phyloP scores from a whole-genome alignment of 2,329 filamentous ascomycete genomes.

The Trichoderma pleuroti region DNA sequence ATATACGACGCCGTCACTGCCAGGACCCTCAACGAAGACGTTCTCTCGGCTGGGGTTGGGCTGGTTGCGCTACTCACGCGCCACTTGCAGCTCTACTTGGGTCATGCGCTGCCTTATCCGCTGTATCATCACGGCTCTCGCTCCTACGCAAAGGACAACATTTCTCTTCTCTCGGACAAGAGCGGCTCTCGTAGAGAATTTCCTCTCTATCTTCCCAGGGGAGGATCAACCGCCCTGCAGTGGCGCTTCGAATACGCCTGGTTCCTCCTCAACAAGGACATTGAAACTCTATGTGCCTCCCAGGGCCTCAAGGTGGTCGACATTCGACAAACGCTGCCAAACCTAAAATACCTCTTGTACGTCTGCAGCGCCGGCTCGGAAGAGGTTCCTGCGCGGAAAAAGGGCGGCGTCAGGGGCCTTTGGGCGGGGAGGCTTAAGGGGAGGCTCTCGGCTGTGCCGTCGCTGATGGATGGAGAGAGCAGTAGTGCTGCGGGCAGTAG shows the following conservation, averaged over 20 bases:
- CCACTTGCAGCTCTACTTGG: conserved; percentile 77
- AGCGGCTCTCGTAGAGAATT: conserved; percentile 61
- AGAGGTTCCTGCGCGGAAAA: conserved; percentile 59
- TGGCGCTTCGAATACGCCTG: conserved; percentile 96
- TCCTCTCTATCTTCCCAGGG: conserved; percentile 67
- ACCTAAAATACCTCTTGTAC: conserved; percentile 88
- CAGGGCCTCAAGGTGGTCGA: conserved; percentile 80
- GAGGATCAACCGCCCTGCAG: conserved; percentile 63
- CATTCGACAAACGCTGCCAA: conserved; percentile 86
- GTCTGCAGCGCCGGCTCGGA: conserved; percentile 76
- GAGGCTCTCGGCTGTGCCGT: conserved; percentile 30
- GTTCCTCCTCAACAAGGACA: conserved; percentile 94
- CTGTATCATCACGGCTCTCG: conserved; percentile 69
- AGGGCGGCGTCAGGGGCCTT: conserved; percentile 58
- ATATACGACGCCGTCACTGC: conserved; percentile 56
- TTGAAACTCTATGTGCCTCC: conserved; percentile 64
- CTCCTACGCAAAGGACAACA: conserved; percentile 71
- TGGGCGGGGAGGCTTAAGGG: conserved; percentile 48
- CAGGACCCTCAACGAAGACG: conserved; percentile 58
- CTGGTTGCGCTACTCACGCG: conserved; percentile 72
- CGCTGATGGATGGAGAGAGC: conserved; percentile 30
- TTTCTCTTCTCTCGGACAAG: conserved; percentile 55
- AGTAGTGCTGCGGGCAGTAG: conserved; percentile 39
- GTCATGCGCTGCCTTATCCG: conserved; percentile 75
- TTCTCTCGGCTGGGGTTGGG: conserved; percentile 76